Evolutionary conservation across 2,329 filamentous ascomycete genomes (phyloP).

Genomic region (Neofusicoccum umdonicola): DNA sequence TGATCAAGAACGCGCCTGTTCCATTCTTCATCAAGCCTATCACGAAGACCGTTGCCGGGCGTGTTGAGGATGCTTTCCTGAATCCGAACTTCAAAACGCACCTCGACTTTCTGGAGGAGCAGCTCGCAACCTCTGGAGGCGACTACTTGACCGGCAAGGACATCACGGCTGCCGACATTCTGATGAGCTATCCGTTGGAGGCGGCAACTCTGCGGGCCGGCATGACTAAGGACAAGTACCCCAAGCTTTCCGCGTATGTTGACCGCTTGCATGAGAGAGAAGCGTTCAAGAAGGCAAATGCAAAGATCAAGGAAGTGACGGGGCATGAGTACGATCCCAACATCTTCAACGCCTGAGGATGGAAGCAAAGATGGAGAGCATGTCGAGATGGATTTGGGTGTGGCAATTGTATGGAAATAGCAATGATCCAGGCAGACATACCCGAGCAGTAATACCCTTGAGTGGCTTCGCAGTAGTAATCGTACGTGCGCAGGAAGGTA

Average conservation of each 20-base stretch:
- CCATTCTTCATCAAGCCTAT: slow-evolving; percentile 70
- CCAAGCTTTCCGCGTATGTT: slow-evolving; percentile 47
- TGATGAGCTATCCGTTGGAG: slow-evolving; percentile 53
- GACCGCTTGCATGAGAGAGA: slow-evolving; percentile 45
- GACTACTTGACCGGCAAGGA: slow-evolving; percentile 50
- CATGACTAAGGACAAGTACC: slow-evolving; percentile 44
- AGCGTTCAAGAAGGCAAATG: slow-evolving; percentile 47
- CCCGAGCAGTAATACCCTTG: not conserved
- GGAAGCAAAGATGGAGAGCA: not conserved
- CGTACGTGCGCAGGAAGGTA: not conserved
- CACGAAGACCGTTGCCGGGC: slow-evolving; percentile 53
- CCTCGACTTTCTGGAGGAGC: slow-evolving; percentile 51
- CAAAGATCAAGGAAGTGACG: slow-evolving; percentile 48
- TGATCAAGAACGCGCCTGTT: slow-evolving; percentile 52
- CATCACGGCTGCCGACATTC: slow-evolving; percentile 53
- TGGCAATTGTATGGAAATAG: not conserved
- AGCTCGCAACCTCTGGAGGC: slow-evolving; percentile 48
- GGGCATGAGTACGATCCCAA: slow-evolving; percentile 35
- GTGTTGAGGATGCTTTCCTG: slow-evolving; percentile 46
- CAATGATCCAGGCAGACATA: not conserved
- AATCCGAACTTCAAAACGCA: slow-evolving; percentile 48
- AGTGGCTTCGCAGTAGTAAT: not conserved
- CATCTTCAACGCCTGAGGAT: slow-evolving; percentile 1
- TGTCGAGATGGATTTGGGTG: not conserved
- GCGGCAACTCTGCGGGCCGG: slow-evolving; percentile 38